These are phyloP conservation scores for Dactylellina leptospora DNA, from an alignment of 2,329 filamentous ascomycete genomes.

Conservation along the genomic window DNA sequence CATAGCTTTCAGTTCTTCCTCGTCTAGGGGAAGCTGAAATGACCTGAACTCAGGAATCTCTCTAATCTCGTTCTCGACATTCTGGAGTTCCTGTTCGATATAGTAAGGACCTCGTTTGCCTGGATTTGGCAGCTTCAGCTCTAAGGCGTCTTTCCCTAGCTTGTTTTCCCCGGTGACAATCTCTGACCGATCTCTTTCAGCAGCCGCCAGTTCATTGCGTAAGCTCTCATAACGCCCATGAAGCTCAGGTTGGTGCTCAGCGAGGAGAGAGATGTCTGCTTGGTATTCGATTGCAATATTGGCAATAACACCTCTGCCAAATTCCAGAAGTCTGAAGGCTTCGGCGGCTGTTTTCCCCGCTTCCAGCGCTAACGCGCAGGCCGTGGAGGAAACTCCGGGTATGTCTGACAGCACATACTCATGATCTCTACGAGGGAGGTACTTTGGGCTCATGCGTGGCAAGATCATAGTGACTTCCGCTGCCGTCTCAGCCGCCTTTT, in stretches of 20 bases:
- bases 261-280: neutral
- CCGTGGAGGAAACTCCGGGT: constrained; percentile 10
- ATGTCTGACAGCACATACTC: constrained; percentile 18
- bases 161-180: neutral
- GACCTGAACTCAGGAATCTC: constrained; percentile 9
- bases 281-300: constrained; percentile 2
- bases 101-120: neutral
- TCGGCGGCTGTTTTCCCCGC: neutral
- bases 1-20: constrained; percentile 9
- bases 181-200: neutral
- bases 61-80: constrained; percentile 13
- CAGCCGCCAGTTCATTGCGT: neutral
- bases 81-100: neutral
- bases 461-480: neutral
- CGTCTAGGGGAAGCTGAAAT: constrained; percentile 15
- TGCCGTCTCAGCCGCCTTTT: neutral
- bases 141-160: neutral
- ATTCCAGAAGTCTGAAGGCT: constrained; percentile 10
- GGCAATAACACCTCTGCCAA: constrained; percentile 16
- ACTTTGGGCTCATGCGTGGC: constrained; percentile 21
- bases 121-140: neutral
- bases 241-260: neutral
- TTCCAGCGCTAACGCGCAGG: constrained; percentile 5
- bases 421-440: constrained; percentile 16
- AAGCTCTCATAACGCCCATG: constrained; percentile 16